Conservation (phyloP, 495 filamentous ascomycete species). For the Bacidia gigantensis region DNA sequence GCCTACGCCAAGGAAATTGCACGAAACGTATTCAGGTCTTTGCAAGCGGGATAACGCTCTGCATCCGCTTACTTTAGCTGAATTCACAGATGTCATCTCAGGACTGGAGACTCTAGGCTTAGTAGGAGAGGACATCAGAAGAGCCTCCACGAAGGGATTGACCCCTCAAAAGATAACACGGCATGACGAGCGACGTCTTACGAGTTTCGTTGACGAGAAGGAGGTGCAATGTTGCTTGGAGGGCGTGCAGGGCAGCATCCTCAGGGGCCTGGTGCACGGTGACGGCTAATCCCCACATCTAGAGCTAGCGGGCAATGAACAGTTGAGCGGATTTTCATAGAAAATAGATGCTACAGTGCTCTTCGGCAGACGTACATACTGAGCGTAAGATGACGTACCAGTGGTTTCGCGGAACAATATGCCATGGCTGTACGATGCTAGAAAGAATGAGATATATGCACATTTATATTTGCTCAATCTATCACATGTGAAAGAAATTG, state of each 20-base stretch:
- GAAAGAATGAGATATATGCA: too few species aligned
- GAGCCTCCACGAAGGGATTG: constrained; percentile 42
- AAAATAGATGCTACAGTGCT: too few species aligned
- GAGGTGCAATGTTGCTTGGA: constrained; percentile 61
- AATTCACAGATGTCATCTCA: constrained; percentile 88
- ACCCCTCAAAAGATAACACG: constrained; percentile 27
- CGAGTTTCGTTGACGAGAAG: constrained; percentile 62
- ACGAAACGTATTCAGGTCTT: constrained; percentile 59
- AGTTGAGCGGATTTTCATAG: background rate
- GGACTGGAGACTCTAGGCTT: constrained; percentile 76
- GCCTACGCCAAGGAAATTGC: constrained; percentile 66
- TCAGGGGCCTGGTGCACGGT: constrained; percentile 23
- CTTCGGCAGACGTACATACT: too few species aligned
- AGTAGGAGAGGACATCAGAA: constrained; percentile 62
- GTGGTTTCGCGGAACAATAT: too few species aligned
- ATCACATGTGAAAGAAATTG: too few species aligned
- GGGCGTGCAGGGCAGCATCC: constrained; percentile 46
- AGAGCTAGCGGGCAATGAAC: background rate
- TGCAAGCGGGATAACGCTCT: constrained; percentile 76
- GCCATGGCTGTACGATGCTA: too few species aligned
- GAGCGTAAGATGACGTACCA: too few species aligned
- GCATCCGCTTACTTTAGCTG: constrained; percentile 71
- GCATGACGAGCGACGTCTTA: constrained; percentile 55
- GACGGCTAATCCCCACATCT: too few species aligned
- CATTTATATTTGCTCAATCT: too few species aligned